A percentile compares a stretch with the other conserved stretches of the same genome.
Evolutionary conservation across 2,329 filamentous ascomycete genomes (phyloP).

Genomic region (Colletotrichum somersetense): DNA sequence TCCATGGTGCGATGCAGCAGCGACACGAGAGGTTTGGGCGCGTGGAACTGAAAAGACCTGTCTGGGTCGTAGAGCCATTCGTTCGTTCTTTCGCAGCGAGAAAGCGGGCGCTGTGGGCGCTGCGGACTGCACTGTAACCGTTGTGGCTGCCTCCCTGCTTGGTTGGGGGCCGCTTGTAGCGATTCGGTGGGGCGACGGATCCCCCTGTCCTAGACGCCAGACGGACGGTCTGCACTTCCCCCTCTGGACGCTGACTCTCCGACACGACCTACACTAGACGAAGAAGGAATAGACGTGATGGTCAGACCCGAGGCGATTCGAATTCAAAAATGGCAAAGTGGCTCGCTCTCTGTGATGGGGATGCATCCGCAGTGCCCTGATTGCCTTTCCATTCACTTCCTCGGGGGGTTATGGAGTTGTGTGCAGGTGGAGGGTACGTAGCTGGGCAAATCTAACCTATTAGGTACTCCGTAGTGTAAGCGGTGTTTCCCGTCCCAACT

Average conservation of each 20-base stretch:
- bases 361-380: neutral
- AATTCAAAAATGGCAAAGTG: conserved; percentile 2
- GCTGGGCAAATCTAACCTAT: neutral
- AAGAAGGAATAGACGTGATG: neutral
- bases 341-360: neutral
- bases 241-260: conserved; percentile 1
- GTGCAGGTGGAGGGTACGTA: neutral
- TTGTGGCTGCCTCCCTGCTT: neutral
- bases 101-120: neutral
- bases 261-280: neutral
- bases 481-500: conserved; percentile 1
- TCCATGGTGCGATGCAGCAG: neutral
- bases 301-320: neutral
- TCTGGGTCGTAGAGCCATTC: neutral
- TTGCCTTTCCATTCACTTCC: neutral
- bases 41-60: conserved; percentile 8
- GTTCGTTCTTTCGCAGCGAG: neutral
- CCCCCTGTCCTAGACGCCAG: conserved; percentile 4
- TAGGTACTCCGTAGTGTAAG: neutral
- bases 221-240: neutral
- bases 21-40: conserved; percentile 8
- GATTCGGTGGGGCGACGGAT: conserved; percentile 17
- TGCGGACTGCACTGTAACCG: neutral
- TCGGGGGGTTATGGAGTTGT: neutral
- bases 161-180: neutral